A percentile compares a stretch with the other conserved stretches of the same genome.
Evolutionary conservation across 306 rosid genomes (phyloP).

Genomic region (Sesbania bispinosa): DNA sequence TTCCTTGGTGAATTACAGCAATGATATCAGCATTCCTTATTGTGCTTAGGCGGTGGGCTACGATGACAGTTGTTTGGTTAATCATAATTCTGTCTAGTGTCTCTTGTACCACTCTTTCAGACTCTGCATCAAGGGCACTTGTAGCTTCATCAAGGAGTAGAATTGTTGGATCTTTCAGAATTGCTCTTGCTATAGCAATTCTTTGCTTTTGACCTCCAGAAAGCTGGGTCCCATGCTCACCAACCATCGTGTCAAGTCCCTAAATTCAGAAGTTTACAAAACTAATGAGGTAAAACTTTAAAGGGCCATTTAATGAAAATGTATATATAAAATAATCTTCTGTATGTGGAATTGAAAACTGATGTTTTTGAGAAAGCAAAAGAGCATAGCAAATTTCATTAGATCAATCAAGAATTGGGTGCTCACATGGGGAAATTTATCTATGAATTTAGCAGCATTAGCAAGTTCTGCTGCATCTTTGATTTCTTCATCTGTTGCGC

Average conservation of each 20-base stretch:
- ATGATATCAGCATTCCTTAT: slow-evolving; percentile 49
- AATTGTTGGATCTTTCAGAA: slow-evolving; percentile 59
- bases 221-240: slow-evolving; percentile 78
- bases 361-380: neutral
- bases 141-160: slow-evolving; percentile 67
- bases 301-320: neutral
- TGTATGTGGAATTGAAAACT: neutral
- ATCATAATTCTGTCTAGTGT: slow-evolving; percentile 57
- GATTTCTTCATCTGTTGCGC: slow-evolving; percentile 65
- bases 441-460: slow-evolving; percentile 69
- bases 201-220: slow-evolving; percentile 70
- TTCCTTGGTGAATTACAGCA: slow-evolving; percentile 60
- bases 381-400: neutral
- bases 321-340: neutral
- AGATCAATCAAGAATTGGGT: neutral
- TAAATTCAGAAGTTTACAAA: neutral
- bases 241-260: slow-evolving; percentile 69
- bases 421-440: slow-evolving; percentile 65
- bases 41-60: slow-evolving; percentile 67
- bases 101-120: slow-evolving; percentile 60
- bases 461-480: slow-evolving; percentile 68
- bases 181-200: slow-evolving; percentile 67
- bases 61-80: slow-evolving; percentile 51
- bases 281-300: neutral
- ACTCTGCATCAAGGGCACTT: slow-evolving; percentile 61